These are phyloP conservation scores for Alternaria alternata DNA, from an alignment of 2,329 filamentous ascomycete genomes.

Conservation along the genomic window DNA sequence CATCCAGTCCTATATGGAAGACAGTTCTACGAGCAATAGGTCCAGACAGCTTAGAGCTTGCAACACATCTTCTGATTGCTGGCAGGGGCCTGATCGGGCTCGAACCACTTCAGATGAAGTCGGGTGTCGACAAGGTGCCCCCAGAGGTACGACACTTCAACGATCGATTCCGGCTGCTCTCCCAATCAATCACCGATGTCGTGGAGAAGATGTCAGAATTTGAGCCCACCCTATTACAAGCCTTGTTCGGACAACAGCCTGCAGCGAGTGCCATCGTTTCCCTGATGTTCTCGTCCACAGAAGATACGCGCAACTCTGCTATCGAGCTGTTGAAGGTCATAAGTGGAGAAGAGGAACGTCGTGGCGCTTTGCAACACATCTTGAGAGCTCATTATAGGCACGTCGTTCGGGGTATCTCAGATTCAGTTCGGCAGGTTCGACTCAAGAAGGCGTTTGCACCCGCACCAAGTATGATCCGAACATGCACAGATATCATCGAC, in stretches of 20 bases:
- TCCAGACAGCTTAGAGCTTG: constrained; percentile 73
- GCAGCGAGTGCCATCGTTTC: constrained; percentile 79
- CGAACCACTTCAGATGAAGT: constrained; percentile 69
- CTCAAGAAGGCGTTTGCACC: constrained; percentile 67
- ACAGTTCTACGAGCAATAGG: constrained; percentile 74
- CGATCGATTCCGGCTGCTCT: constrained; percentile 69
- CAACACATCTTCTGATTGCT: constrained; percentile 75
- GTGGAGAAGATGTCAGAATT: constrained; percentile 84
- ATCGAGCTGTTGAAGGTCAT: constrained; percentile 84
- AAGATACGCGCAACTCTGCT: constrained; percentile 79
- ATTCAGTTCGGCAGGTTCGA: constrained; percentile 64
- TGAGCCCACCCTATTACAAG: constrained; percentile 70
- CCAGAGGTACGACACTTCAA: constrained; percentile 79
- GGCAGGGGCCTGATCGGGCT: constrained; percentile 75
- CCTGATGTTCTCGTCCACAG: constrained; percentile 81
- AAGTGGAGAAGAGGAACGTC: constrained; percentile 71
- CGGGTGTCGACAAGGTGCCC: constrained; percentile 50
- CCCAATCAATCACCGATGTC: constrained; percentile 72
- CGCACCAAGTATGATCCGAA: constrained; percentile 67
- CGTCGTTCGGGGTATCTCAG: constrained; percentile 65
- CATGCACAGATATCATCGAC: constrained; percentile 68
- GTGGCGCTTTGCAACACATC: constrained; percentile 69
- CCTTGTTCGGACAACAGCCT: constrained; percentile 72
- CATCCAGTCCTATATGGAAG: constrained; percentile 81
- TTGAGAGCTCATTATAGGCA: constrained; percentile 64